Conservation (phyloP, 495 filamentous ascomycete species). For the Cenococcum geophilum region DNA sequence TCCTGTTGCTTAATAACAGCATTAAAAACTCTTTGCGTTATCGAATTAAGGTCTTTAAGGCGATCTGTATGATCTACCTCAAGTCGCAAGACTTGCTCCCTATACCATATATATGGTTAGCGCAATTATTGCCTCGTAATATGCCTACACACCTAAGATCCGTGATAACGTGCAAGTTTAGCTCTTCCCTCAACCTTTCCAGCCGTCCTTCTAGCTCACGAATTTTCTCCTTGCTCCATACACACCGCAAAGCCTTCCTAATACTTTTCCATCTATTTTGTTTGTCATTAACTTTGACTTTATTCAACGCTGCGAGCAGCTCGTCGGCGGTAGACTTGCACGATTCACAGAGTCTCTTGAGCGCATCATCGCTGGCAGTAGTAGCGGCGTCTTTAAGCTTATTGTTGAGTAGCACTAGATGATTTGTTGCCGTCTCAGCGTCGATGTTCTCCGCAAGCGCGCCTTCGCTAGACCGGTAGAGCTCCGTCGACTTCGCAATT, state of each 20-base stretch:
- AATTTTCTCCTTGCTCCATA: conserved; percentile 22
- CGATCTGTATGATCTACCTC: neutral
- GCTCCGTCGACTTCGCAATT: neutral
- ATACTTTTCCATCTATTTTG: conserved; percentile 18
- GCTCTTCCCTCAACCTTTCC: conserved; percentile 15
- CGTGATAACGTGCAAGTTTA: conserved; percentile 12
- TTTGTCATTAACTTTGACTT: conserved; percentile 12
- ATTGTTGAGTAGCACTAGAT: neutral
- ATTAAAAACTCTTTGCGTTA: conserved; percentile 6
- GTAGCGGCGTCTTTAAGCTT: neutral
- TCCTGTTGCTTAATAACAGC: conserved; percentile 15
- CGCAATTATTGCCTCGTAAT: neutral
- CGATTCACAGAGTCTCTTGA: neutral
- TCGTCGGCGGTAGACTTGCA: conserved; percentile 7
- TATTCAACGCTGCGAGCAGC: conserved; percentile 13
- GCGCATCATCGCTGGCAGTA: conserved; percentile 2
- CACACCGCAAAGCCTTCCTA: conserved; percentile 12
- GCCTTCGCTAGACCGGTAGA: neutral
- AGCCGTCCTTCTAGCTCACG: conserved; percentile 12
- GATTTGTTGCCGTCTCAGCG: neutral
- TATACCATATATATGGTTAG: conserved; percentile 5
- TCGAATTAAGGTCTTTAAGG: conserved; percentile 5
- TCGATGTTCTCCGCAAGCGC: neutral
- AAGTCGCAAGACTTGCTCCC: conserved; percentile 7
- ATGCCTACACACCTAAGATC: conserved; percentile 11